A percentile compares a stretch with the other conserved stretches of the same genome.
phyloP scores from a whole-genome alignment of 352 stramenopile species.

The Sclerospora graminicola region DNA sequence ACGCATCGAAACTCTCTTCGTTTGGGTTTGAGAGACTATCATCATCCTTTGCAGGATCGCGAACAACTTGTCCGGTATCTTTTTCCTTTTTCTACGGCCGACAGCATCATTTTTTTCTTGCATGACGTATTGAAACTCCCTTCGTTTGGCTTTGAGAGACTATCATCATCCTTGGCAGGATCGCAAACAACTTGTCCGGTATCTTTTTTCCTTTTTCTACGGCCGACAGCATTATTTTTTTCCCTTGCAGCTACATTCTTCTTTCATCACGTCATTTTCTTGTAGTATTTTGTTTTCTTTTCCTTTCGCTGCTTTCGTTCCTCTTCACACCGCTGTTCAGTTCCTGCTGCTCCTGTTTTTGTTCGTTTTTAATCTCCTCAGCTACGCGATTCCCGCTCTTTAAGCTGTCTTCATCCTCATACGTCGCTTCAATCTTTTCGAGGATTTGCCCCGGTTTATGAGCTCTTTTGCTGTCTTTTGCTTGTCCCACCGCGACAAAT shows the following conservation, averaged over 20 bases:
- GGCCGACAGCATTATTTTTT: constrained; percentile 2
- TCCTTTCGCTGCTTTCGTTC: constrained; percentile 7
- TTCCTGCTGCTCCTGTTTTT: constrained; percentile 18
- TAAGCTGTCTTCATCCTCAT: constrained; percentile 18
- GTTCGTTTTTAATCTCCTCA: constrained; percentile 14
- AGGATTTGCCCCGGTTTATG: constrained; percentile 28
- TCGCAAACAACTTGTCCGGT: not conserved
- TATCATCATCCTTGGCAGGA: not conserved
- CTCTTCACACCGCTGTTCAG: constrained; percentile 11
- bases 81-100: not conserved
- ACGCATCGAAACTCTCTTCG: constrained; percentile 6
- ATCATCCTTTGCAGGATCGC: not conserved
- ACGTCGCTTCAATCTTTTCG: constrained; percentile 19
- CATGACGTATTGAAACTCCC: constrained; percentile 6
- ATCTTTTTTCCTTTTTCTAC: not conserved
- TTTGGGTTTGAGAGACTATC: not conserved
- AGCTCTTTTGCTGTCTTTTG: constrained; percentile 26
- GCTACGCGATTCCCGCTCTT: constrained; percentile 17
- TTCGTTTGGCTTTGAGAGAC: not conserved
- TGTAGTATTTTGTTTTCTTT: constrained; percentile 1
- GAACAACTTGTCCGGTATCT: not conserved
- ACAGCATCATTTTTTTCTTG: constrained; percentile 3
- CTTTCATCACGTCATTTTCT: too few species aligned
- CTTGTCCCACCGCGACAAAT: constrained; percentile 20
- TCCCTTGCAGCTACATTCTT: constrained; percentile 10